phyloP scores from a whole-genome alignment of 306 rosid species.

The Gynostemma pentaphyllum region DNA sequence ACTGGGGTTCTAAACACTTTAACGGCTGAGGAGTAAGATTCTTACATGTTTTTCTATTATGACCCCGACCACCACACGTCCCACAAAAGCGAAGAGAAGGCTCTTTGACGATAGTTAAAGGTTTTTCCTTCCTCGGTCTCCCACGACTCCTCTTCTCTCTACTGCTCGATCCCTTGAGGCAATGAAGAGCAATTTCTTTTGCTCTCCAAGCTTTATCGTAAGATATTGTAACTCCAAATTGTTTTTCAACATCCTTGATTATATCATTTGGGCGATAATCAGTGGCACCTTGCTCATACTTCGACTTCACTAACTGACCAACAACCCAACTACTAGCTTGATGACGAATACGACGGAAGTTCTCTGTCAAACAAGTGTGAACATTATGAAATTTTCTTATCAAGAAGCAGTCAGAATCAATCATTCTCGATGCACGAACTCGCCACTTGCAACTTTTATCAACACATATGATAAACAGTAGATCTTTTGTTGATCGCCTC shows the following conservation, averaged over 20 bases:
- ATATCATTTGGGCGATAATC: constrained; percentile 19
- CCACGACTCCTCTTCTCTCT: constrained; percentile 4
- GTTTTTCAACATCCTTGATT: constrained; percentile 13
- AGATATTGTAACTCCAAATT: constrained; percentile 16
- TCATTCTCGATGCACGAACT: constrained; percentile 8
- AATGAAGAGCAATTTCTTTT: constrained; percentile 9
- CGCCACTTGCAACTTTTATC: constrained; percentile 18
- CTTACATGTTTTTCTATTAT: constrained; percentile 12
- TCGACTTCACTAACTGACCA: constrained; percentile 16
- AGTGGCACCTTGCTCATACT: constrained; percentile 3
- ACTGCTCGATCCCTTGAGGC: background rate
- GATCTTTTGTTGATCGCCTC: constrained; percentile 5
- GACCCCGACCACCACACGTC: constrained; percentile 10
- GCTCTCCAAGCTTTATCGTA: constrained; percentile 20
- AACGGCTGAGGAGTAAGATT: background rate
- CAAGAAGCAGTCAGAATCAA: constrained; percentile 1
- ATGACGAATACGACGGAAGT: constrained; percentile 6
- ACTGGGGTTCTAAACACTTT: background rate
- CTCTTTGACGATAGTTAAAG: background rate
- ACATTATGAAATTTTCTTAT: constrained; percentile 9
- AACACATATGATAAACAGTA: constrained; percentile 6
- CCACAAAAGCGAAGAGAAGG: constrained; percentile 5
- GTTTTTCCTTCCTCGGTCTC: constrained; percentile 10
- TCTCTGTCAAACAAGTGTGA: constrained; percentile 14
- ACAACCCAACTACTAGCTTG: constrained; percentile 24